Evolutionary conservation across 352 stramenopile species (phyloP), one percentile per base, ranked within the genome.

Genomic region (Phytophthora constricta): DNA sequence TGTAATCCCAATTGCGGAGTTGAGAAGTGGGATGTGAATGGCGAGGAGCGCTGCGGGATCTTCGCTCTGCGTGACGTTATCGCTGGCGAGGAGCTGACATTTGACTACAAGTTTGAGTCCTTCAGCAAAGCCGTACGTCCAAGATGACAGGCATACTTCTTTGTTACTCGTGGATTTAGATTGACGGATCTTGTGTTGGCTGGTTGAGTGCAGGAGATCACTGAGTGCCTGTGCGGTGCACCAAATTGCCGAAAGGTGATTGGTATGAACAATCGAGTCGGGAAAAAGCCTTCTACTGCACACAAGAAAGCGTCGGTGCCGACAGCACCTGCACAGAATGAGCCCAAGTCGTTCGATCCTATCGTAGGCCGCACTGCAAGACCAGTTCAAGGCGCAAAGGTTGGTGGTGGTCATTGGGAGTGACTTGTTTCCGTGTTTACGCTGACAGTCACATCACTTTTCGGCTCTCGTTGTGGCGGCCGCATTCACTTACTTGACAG

Each of bases 31-130:
- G 92, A 96, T 23, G 82, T 98, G 11, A 89, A 97, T 64, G 89
- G 93, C 48, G 89, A 92, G 68, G 95, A 98, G 77, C 86, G 93
- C n/a, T 97, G 97, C 57, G 95, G 90, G n/a, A 98, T 99, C 69
- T 99, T 98, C 61, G 88, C 95, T 17, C 86, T 94, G 60, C 84
- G 82, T 26, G 80, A 96, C 64, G 98, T 98, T 48, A 31, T 77
- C n/a, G 28, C 63, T 1, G 92, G 92, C 22, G 92, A 98, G 74
- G 96, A 99, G 77, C 77, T 99, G 39, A 93, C 77, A 19, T 98
- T 98, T 47, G 95, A 99, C 76, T 99, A 99, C 83, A 98, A 98
- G 77, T 79, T 79, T 20, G 62, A 72, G 43, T 68, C 47, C 2
- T 74, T 72, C 41, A 72, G 67, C 58, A 72, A 76, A 68, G 47